A percentile compares a stretch with the other conserved stretches of the same genome.
Conservation (phyloP, 2,329 filamentous ascomycete species). For the Cercospora beticola region DNA sequence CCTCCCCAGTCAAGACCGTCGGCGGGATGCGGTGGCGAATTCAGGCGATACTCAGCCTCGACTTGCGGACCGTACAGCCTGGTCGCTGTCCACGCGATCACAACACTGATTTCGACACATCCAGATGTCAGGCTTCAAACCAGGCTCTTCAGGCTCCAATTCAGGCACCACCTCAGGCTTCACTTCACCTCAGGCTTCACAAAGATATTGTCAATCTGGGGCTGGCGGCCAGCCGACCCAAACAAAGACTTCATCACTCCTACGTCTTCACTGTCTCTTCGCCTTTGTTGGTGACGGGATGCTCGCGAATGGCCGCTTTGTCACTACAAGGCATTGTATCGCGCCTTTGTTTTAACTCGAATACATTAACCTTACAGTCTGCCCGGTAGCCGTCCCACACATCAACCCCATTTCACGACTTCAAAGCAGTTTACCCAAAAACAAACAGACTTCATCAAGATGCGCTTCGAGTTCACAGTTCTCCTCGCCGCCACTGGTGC, state of each 20-base stretch:
- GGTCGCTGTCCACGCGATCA: not conserved
- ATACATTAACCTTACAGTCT: not conserved
- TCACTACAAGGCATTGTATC: not conserved
- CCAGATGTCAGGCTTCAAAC: not conserved
- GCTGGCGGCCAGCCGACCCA: not conserved
- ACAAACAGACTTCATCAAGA: not conserved
- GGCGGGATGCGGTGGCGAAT: not conserved
- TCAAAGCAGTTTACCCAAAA: not conserved
- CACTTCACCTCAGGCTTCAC: not conserved
- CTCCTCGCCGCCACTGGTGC: constrained; percentile 18
- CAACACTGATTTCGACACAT: not conserved
- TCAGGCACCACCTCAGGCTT: not conserved
- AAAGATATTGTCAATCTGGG: not conserved
- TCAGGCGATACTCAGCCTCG: not conserved
- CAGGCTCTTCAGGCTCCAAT: not conserved
- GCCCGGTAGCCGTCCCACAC: not conserved
- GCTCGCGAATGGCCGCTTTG: not conserved
- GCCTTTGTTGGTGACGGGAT: not conserved
- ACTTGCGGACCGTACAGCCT: not conserved
- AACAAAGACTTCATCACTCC: not conserved
- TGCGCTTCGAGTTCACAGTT: constrained; percentile 14
- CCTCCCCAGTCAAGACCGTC: not conserved
- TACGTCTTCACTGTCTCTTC: not conserved
- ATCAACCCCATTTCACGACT: not conserved
- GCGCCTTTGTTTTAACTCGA: not conserved